Percentiles rank a stretch among this genome's conserved stretches.
phyloP scores from a whole-genome alignment of 2,329 filamentous ascomycete species.

The Fusarium buharicum region DNA sequence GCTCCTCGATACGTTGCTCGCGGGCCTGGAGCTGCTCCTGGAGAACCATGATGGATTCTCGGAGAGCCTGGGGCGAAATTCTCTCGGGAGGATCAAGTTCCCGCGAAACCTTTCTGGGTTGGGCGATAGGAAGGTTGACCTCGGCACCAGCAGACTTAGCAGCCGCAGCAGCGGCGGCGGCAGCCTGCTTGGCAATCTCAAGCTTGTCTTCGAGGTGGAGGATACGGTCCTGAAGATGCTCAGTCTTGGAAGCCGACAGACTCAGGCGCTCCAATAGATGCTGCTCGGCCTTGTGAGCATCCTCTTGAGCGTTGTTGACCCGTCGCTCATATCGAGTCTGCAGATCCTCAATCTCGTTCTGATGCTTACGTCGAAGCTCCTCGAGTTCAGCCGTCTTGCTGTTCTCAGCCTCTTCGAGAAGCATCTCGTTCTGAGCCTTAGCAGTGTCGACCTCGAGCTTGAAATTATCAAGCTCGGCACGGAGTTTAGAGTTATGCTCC shows the following conservation, averaged over 20 bases:
- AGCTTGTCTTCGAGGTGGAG: constrained; percentile 89
- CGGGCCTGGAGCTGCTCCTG: constrained; percentile 97
- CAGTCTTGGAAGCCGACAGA: constrained; percentile 83
- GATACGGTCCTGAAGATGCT: constrained; percentile 87
- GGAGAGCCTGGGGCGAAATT: constrained; percentile 92
- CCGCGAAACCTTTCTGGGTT: constrained; percentile 44
- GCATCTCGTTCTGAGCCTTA: constrained; percentile 83
- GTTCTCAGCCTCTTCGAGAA: constrained; percentile 82
- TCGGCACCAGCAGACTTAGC: constrained; percentile 68
- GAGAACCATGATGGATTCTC: constrained; percentile 94
- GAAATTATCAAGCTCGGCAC: constrained; percentile 79
- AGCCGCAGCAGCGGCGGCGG: constrained; percentile 82
- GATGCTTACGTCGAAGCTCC: constrained; percentile 66
- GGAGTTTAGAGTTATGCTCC: constrained; percentile 77
- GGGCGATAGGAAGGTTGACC: constrained; percentile 39
- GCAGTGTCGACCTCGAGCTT: constrained; percentile 83
- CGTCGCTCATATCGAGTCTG: constrained; percentile 79
- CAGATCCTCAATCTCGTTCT: constrained; percentile 77
- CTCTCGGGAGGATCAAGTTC: constrained; percentile 75
- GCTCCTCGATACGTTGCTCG: constrained; percentile 86
- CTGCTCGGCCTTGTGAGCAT: constrained; percentile 81
- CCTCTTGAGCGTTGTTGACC: constrained; percentile 78
- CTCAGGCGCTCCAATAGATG: constrained; percentile 83
- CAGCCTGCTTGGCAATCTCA: constrained; percentile 87
- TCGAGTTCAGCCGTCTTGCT: constrained; percentile 69